phyloP scores from a whole-genome alignment of 2,329 filamentous ascomycete genomes.

The Teratosphaeria gauchensis region DNA sequence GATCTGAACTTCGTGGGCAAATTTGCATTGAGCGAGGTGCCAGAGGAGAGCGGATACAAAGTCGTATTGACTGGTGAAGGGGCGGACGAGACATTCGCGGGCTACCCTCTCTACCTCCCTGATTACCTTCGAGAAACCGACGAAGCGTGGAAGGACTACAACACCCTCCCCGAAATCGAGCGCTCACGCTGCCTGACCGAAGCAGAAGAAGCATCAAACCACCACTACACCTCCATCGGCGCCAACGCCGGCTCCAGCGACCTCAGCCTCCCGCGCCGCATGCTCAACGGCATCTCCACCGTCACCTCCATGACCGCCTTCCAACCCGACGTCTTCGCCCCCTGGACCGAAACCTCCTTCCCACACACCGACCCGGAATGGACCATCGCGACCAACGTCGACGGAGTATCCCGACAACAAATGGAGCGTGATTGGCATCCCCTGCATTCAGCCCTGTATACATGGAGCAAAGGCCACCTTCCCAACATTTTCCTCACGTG shows the following conservation, averaged over 20 bases:
- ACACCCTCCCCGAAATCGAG: conserved; percentile 16
- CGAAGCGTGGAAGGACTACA: conserved; percentile 15
- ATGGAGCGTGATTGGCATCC: conserved; percentile 30
- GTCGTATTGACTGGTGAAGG: conserved; percentile 42
- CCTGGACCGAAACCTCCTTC: conserved; percentile 23
- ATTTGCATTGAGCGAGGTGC: conserved; percentile 39
- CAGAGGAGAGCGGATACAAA: conserved; percentile 39
- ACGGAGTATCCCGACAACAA: conserved; percentile 10
- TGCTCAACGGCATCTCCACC: conserved; percentile 32
- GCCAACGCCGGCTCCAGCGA: conserved; percentile 15
- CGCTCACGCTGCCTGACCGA: conserved; percentile 12
- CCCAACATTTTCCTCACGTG: conserved; percentile 33
- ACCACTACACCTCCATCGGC: conserved; percentile 21
- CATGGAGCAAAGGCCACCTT: conserved; percentile 29
- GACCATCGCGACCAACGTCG: conserved; percentile 26
- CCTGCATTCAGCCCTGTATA: conserved; percentile 30
- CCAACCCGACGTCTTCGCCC: conserved; percentile 26
- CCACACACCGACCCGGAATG: conserved; percentile 23
- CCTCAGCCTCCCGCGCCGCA: conserved; percentile 18
- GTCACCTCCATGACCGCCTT: conserved; percentile 28
- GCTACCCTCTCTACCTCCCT: conserved; percentile 39
- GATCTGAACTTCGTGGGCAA: conserved; percentile 47
- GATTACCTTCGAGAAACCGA: conserved; percentile 45
- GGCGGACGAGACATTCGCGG: conserved; percentile 35
- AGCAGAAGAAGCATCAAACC: conserved; percentile 16